Evolutionary conservation across 805 yeast species (phyloP).

Genomic region (Candida easanensis): DNA sequence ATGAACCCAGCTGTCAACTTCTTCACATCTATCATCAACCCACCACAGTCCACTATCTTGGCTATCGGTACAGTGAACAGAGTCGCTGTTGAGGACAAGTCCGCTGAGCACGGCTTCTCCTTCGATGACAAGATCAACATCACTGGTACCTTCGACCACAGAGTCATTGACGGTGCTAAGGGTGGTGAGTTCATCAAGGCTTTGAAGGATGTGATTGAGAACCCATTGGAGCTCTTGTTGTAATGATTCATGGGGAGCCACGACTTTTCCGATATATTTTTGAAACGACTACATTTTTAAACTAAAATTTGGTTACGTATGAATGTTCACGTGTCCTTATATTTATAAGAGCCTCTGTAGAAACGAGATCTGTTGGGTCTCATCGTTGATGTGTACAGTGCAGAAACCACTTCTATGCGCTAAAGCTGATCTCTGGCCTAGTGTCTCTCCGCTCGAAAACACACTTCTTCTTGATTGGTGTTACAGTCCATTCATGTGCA

Average conservation of each 20-base stretch:
- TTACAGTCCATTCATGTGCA: no score
- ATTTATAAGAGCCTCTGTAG: no score
- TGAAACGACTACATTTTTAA: background rate
- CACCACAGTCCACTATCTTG: conserved; percentile 92
- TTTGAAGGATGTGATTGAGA: conserved; percentile 86
- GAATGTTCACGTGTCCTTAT: background rate
- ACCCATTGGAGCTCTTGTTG: conserved; percentile 90
- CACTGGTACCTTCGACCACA: conserved; percentile 98
- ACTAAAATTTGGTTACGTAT: background rate
- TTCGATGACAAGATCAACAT: conserved; percentile 89
- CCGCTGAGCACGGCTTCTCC: conserved; percentile 85
- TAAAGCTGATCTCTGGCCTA: no score
- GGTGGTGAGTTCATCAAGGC: conserved; percentile 97
- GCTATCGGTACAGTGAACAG: conserved; percentile 94
- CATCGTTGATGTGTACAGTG: no score
- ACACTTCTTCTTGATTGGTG: no score
- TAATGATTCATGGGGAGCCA: conserved; percentile 34
- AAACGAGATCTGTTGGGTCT: no score
- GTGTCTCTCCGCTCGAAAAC: no score
- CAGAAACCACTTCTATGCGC: no score
- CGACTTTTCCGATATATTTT: background rate
- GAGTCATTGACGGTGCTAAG: conserved; percentile 95
- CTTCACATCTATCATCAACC: conserved; percentile 97
- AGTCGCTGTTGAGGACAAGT: conserved; percentile 89
- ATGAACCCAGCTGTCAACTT: conserved; percentile 92